Evolutionary conservation across 805 yeast genomes (phyloP).

Genomic region (Hanseniaspora lindneri): DNA sequence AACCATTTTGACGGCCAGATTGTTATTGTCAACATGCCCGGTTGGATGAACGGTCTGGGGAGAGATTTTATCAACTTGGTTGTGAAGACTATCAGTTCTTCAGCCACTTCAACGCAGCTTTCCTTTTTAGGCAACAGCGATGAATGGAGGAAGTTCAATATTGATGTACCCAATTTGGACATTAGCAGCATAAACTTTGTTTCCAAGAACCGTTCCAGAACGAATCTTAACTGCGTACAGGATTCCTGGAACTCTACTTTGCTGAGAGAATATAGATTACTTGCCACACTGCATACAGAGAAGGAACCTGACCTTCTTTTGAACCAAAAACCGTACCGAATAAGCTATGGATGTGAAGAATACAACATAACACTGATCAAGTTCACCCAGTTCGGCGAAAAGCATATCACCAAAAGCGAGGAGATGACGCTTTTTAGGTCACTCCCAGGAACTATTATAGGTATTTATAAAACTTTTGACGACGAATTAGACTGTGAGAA

Average conservation of each 20-base stretch:
- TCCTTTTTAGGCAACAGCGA: background rate
- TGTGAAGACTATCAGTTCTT: too few species aligned
- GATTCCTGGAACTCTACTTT: constrained; percentile 40
- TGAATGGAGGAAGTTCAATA: background rate
- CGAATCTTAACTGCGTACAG: background rate
- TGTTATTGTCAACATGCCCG: constrained; percentile 58
- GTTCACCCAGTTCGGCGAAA: background rate
- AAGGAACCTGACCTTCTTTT: background rate
- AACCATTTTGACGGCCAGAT: constrained; percentile 31
- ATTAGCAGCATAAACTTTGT: too few species aligned
- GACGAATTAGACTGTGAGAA: constrained; percentile 17
- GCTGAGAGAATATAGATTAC: constrained; percentile 39
- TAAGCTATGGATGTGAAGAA: constrained; percentile 33
- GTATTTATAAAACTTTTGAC: constrained; percentile 18
- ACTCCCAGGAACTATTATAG: constrained; percentile 31
- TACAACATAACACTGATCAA: constrained; percentile 1
- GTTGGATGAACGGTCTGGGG: constrained; percentile 87
- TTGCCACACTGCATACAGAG: constrained; percentile 43
- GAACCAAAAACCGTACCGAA: constrained; percentile 30
- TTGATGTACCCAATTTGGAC: background rate
- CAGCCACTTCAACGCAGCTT: background rate
- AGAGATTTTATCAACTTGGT: constrained; percentile 45
- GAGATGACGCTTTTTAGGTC: constrained; percentile 16
- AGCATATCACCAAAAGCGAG: constrained; percentile 1
- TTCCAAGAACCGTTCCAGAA: background rate